Evolutionary conservation across 1,284 basidiomycete genomes (phyloP).

Genomic region (Inonotus obliquus): DNA sequence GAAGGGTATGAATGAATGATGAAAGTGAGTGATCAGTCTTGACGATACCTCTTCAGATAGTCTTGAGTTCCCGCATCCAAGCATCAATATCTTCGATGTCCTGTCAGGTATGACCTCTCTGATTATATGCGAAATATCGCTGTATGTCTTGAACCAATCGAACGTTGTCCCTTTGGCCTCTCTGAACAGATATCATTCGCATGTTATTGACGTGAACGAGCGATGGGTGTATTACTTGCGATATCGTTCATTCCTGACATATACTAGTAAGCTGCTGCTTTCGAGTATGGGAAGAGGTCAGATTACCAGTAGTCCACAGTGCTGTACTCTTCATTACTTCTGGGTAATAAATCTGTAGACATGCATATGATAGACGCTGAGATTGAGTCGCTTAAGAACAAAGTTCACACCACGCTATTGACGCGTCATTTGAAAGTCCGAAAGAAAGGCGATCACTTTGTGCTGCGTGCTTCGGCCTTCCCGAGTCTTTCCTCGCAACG

Average conservation of each 20-base stretch:
- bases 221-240: constrained; percentile 39
- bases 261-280: neutral
- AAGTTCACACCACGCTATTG: too few relatives aligned
- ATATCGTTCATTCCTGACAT: constrained; percentile 61
- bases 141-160: constrained; percentile 84
- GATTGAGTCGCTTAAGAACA: too few relatives aligned
- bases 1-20: neutral
- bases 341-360: constrained; percentile 39
- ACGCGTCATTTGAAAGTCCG: too few relatives aligned
- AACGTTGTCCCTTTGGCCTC: constrained; percentile 53
- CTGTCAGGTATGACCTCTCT: constrained; percentile 62
- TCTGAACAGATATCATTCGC: constrained; percentile 21
- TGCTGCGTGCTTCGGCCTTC: neutral
- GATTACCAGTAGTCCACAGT: constrained; percentile 72
- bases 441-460: constrained; percentile 10
- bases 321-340: constrained; percentile 71
- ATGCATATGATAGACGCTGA: constrained; percentile 27
- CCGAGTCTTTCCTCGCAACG: too few relatives aligned
- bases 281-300: neutral
- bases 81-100: constrained; percentile 70
- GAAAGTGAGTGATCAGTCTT: neutral
- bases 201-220: constrained; percentile 14
- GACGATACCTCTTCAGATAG: constrained; percentile 64
- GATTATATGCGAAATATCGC: constrained; percentile 57
- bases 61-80: constrained; percentile 88